Evolutionary conservation across 805 yeast species (phyloP), one percentile per base, ranked within the genome.

Genomic region (Vanderwaltozyma yarrowii): DNA sequence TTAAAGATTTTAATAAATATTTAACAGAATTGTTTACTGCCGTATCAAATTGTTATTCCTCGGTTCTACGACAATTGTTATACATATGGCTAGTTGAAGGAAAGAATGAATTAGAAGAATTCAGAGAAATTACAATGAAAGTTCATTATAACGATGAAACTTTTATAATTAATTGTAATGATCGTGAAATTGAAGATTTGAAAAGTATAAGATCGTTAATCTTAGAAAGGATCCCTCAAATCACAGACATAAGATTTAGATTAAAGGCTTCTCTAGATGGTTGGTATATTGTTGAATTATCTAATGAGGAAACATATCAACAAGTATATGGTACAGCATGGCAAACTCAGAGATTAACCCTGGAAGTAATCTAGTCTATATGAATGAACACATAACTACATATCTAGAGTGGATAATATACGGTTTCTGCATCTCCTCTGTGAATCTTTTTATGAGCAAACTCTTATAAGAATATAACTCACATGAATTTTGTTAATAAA

Each of bases 281-380:
- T 16, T 46, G 51, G 51, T 46, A 49, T 30, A 47, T 46, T 18
- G 44, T 49, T 5, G 40, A 43, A 27, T 24, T 49, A 13, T 32
- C 48, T 4, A 38, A 40, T 23, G 50, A 45, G 19, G 41, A 42
- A 14, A 35, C 42, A n/a, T 49, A 43, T 23, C 38, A 38, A 17
- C 43, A 42, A 23, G 46, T 43, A 2, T 35, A 45, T 4, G 25
- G 29, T 3, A 43, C 35, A 26, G 39, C 38, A 9, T 36, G 39
- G 30, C 36, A 42, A 20, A 18, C 36, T 13, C 37, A 38, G 24
- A 37, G 35, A 33, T 28, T 47, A n/a, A 42, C 40, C 10, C 19
- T 47, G 17, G 36, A 37, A 7, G 21, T 37, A 4, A 32, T 24
- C 4, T 24, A 24, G 11, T 21, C 6, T 21, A 7, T 9, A 7